These are phyloP conservation scores for Cynanchum wilfordii DNA, from an alignment of 257 asterid species.

Conservation along the genomic window DNA sequence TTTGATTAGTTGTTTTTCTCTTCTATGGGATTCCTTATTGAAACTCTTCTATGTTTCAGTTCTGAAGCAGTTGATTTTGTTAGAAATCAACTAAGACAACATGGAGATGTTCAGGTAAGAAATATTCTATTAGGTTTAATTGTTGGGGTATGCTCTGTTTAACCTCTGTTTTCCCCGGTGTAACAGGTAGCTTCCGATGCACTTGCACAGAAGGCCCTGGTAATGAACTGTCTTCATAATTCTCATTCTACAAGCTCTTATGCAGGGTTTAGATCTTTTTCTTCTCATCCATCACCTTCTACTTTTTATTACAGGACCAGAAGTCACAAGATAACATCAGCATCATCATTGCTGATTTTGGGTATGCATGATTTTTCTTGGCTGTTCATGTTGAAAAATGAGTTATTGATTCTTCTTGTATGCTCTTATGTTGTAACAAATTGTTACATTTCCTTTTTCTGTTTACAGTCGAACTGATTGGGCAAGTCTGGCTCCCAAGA, in stretches of 20 bases:
- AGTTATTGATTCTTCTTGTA: neutral
- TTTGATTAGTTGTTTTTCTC: neutral
- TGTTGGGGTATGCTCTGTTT: slow-evolving; percentile 9
- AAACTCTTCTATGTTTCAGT: slow-evolving; percentile 37
- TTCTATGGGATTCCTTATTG: neutral
- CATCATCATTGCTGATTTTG: slow-evolving; percentile 84
- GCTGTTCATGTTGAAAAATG: neutral
- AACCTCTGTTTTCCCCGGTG: slow-evolving; percentile 9
- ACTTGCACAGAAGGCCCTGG: slow-evolving; percentile 80
- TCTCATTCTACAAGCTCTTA: neutral
- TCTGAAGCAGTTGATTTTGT: slow-evolving; percentile 58
- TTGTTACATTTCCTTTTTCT: neutral
- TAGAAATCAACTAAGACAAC: slow-evolving; percentile 71
- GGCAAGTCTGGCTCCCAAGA: slow-evolving; percentile 44
- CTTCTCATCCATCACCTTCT: slow-evolving; percentile 10
- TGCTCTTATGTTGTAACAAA: neutral
- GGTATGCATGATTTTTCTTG: slow-evolving; percentile 42
- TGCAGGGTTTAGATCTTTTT: neutral
- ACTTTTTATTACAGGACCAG: slow-evolving; percentile 46
- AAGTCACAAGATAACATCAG: slow-evolving; percentile 87
- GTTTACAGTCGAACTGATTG: slow-evolving; percentile 71
- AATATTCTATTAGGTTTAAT: slow-evolving; percentile 1
- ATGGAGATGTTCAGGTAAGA: slow-evolving; percentile 80
- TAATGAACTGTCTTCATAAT: slow-evolving; percentile 23
- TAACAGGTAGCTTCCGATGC: slow-evolving; percentile 84